phyloP scores from a whole-genome alignment of 129 eudicot genomes.

The Flaveria brownii region DNA sequence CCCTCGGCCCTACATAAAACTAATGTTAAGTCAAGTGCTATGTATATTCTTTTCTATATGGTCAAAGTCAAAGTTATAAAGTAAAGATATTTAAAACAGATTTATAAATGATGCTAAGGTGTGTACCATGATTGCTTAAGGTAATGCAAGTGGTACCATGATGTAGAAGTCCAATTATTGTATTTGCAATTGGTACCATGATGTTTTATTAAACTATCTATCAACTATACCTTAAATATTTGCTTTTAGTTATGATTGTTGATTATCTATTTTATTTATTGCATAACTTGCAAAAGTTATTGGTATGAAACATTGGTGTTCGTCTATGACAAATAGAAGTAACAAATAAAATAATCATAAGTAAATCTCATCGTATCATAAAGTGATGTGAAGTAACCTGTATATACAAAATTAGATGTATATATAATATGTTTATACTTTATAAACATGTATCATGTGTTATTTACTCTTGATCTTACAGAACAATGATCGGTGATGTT shows the following conservation, averaged over 20 bases:
- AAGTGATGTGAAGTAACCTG: background rate
- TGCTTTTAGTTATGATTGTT: background rate
- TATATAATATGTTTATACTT: background rate
- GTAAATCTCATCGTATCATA: background rate
- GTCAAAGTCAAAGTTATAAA: background rate
- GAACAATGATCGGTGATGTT: background rate
- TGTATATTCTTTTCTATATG: background rate
- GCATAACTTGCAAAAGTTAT: background rate
- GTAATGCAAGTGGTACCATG: constrained; percentile 32
- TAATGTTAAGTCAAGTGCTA: too few relatives aligned
- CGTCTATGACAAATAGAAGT: background rate
- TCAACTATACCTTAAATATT: background rate
- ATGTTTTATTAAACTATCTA: constrained; percentile 15
- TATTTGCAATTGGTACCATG: constrained; percentile 26
- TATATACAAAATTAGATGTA: background rate
- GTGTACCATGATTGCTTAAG: constrained; percentile 29
- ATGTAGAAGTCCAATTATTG: constrained; percentile 23
- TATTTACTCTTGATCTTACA: background rate
- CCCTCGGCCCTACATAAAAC: too few relatives aligned
- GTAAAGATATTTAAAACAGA: background rate
- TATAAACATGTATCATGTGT: background rate
- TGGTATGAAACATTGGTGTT: too few relatives aligned
- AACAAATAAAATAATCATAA: background rate
- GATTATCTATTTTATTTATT: background rate
- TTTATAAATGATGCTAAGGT: background rate